phyloP scores from a whole-genome alignment of 202 grass and related monocot genomes.

The Panicum virgatum region DNA sequence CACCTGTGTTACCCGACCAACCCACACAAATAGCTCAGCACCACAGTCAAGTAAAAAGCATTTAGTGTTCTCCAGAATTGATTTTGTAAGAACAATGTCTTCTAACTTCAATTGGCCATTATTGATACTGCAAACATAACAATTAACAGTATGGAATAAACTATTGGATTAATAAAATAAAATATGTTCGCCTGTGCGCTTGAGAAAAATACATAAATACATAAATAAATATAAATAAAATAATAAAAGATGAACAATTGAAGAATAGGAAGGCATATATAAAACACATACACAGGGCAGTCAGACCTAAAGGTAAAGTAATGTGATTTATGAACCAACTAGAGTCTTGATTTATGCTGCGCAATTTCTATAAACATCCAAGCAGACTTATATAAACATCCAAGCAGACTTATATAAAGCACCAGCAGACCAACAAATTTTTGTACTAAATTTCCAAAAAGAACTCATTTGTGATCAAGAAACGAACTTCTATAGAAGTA shows the following conservation, averaged over 20 bases:
- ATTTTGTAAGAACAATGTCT: slow-evolving; percentile 60
- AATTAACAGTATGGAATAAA: slow-evolving; percentile 14
- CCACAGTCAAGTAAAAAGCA: slow-evolving; percentile 96
- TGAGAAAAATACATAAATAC: too few relatives aligned
- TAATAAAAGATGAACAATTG: slow-evolving; percentile 11
- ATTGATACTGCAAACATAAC: slow-evolving; percentile 59
- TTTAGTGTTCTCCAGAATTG: slow-evolving; percentile 76
- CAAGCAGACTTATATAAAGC: slow-evolving; percentile 8
- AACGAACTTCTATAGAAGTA: neutral
- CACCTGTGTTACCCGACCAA: slow-evolving; percentile 75
- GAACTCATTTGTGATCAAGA: neutral
- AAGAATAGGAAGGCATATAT: slow-evolving; percentile 12
- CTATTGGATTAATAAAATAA: neutral
- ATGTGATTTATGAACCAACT: slow-evolving; percentile 7
- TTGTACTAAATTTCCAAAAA: neutral
- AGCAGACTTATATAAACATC: slow-evolving; percentile 12
- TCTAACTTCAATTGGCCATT: slow-evolving; percentile 72
- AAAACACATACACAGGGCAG: neutral
- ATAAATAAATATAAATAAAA: too few relatives aligned
- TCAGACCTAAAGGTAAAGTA: slow-evolving; percentile 27
- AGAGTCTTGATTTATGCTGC: neutral
- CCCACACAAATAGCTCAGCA: slow-evolving; percentile 86
- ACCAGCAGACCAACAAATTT: neutral
- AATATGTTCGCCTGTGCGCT: too few relatives aligned
- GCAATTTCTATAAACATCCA: neutral